Evolutionary conservation across 805 yeast genomes (phyloP).

Genomic region (Ogataea nonfermentans): DNA sequence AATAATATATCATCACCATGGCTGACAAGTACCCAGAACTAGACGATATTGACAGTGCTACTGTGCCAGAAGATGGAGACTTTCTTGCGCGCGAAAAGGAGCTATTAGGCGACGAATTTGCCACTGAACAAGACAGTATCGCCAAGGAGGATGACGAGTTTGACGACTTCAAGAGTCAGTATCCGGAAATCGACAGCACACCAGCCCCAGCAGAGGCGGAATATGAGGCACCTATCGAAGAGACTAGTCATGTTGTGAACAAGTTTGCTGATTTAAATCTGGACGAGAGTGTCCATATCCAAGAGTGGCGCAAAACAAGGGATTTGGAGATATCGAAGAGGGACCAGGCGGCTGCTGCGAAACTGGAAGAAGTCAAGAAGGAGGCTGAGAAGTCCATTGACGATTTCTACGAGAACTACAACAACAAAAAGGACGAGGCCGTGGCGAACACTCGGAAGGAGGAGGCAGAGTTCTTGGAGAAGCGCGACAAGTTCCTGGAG

Average conservation of each 20-base stretch:
- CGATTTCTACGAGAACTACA: constrained; percentile 89
- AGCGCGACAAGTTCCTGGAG: constrained; percentile 65
- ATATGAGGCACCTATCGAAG: constrained; percentile 10
- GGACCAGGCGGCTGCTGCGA: constrained; percentile 66
- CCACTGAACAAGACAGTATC: constrained; percentile 56
- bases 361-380: constrained; percentile 62
- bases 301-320: constrained; percentile 81
- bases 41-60: constrained; percentile 41
- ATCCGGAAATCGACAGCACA: constrained; percentile 52
- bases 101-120: constrained; percentile 67
- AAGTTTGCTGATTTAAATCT: constrained; percentile 37
- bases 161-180: constrained; percentile 61
- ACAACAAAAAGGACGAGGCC: constrained; percentile 72
- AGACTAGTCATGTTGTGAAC: constrained; percentile 37
- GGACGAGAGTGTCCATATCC: constrained; percentile 56
- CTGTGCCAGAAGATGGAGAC: constrained; percentile 39
- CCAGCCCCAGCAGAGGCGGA: constrained; percentile 15
- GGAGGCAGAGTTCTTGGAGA: constrained; percentile 66
- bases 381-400: constrained; percentile 83
- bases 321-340: constrained; percentile 75
- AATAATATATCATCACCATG: constrained; percentile 37
- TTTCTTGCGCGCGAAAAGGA: constrained; percentile 69
- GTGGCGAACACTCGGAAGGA: constrained; percentile 62
- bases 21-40: constrained; percentile 78
- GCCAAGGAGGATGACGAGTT: constrained; percentile 46